A percentile compares a stretch with the other conserved stretches of the same genome.
These are phyloP conservation scores for Chenopodium suecicum DNA, from an alignment of 148 eudicot genomes.

Conservation along the genomic window DNA sequence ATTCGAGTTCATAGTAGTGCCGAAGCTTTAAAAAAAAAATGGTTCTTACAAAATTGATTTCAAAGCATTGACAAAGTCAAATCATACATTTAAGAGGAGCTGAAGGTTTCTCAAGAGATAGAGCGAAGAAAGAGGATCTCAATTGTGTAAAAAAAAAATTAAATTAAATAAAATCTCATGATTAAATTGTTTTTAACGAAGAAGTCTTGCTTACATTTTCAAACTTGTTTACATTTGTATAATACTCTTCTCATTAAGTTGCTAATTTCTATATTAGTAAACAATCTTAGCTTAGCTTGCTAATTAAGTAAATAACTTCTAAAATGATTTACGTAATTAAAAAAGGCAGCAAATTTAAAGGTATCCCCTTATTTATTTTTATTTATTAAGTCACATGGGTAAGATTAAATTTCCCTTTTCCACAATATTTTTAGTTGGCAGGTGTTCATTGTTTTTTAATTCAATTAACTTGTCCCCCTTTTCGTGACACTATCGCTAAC, in stretches of 20 bases:
- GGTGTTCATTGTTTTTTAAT: background rate
- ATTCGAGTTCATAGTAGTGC: no score
- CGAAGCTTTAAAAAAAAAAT: no score
- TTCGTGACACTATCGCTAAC: constrained; percentile 7
- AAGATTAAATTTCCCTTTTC: background rate
- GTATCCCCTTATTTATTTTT: background rate
- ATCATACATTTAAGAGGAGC: background rate
- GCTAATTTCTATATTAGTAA: background rate
- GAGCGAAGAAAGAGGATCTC: background rate
- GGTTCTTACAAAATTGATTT: no score
- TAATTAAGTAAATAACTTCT: background rate
- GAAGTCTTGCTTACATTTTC: background rate
- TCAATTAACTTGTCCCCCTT: constrained; percentile 4
- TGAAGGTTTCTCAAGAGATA: background rate
- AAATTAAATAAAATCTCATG: no score
- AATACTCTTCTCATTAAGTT: background rate
- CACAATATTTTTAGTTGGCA: background rate
- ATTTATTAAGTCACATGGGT: background rate
- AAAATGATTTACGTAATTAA: background rate
- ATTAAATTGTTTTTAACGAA: background rate
- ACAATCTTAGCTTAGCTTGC: background rate
- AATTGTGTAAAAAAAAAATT: background rate
- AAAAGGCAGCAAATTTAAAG: background rate
- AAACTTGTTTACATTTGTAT: background rate
- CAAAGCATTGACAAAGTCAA: background rate